A percentile compares a stretch with the other conserved stretches of the same genome.
Evolutionary conservation across 2,329 filamentous ascomycete genomes (phyloP).

Genomic region (Penicillium palitans): DNA sequence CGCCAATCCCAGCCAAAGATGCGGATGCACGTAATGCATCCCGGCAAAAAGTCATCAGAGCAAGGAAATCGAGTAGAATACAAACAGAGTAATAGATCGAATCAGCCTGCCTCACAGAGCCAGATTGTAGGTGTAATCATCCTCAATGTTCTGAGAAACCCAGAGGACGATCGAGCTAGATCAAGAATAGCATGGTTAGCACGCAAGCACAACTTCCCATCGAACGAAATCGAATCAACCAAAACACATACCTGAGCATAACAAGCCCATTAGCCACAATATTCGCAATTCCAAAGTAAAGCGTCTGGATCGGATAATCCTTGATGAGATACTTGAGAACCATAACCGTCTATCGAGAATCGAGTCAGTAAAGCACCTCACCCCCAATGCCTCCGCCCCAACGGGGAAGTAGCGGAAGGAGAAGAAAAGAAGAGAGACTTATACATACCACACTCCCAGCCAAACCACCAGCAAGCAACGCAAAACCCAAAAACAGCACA

Average conservation of each 20-base stretch:
- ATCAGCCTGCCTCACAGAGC: slow-evolving; percentile 51
- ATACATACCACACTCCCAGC: slow-evolving; percentile 61
- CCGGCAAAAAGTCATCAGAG: slow-evolving; percentile 17
- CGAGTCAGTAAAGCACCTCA: neutral
- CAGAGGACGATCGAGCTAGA: slow-evolving; percentile 63
- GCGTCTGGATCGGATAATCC: slow-evolving; percentile 59
- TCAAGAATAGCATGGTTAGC: slow-evolving; percentile 3
- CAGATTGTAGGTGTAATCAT: slow-evolving; percentile 70
- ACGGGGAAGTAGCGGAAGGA: neutral
- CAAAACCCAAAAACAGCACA: slow-evolving; percentile 69
- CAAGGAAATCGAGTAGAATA: slow-evolving; percentile 22
- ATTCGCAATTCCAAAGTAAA: slow-evolving; percentile 69
- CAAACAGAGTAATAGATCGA: slow-evolving; percentile 9
- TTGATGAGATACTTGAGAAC: slow-evolving; percentile 67
- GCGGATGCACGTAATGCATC: slow-evolving; percentile 11
- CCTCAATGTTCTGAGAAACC: slow-evolving; percentile 72
- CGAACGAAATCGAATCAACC: neutral
- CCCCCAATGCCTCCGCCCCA: neutral
- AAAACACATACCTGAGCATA: slow-evolving; percentile 62
- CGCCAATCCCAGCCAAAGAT: slow-evolving; percentile 13
- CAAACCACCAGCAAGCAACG: slow-evolving; percentile 66
- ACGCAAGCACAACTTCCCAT: neutral
- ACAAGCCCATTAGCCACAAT: slow-evolving; percentile 64
- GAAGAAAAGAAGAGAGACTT: neutral
- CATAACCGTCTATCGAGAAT: slow-evolving; percentile 55